Base-by-base conservation (phyloP, 805 yeast species). In the Metschnikowia dekortorum region DNA sequence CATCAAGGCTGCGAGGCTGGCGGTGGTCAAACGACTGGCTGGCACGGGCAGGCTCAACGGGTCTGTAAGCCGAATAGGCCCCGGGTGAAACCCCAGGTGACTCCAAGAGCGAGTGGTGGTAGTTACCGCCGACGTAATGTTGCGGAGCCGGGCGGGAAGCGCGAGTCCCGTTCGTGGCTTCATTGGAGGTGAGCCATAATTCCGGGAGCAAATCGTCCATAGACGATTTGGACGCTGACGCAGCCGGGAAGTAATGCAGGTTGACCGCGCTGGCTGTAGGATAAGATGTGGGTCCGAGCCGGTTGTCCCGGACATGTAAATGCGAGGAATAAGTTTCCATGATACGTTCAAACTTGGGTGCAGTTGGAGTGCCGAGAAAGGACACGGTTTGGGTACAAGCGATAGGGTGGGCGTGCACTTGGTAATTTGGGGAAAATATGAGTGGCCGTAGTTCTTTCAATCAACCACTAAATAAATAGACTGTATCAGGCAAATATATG, bases 191-290 rank as follows among this genome's bases (percentile, higher is more conserved):
- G 32, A 67, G 62, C 72, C 71, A 69, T 53, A 69, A 57, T 49
- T 68, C 70, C 28, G 73, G 70, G 51, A 69, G 63, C 31, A 68
- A 61, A 50, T 63, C 70, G 30, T 59, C 64, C 55, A 53, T 62
- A 34, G 57, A 48, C 18, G 44, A 50, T 13, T 42, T 31, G 13
- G 44, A 31, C 3, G 11, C 11, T 8, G 41, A 39, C 6, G 41
- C 29, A 3, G 31, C 9, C 2, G 41, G 18, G 31, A 26, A 39
- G 26, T 26, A 39, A 10, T 26, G 30, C 31, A 22, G 30, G 9
- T 39, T 22, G 41, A 31, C 38, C 4, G 38, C 3, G 31, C 41
- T 30, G 16, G 14, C 13, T 3, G 30, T 8, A 8, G 33, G 7
- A 22, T 22, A 37, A 6, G 29, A n/a, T 28, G n/a, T 2, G 10